Conservation (phyloP, 164 flowering plant genomes). For the Protea cynaroides region DNA sequence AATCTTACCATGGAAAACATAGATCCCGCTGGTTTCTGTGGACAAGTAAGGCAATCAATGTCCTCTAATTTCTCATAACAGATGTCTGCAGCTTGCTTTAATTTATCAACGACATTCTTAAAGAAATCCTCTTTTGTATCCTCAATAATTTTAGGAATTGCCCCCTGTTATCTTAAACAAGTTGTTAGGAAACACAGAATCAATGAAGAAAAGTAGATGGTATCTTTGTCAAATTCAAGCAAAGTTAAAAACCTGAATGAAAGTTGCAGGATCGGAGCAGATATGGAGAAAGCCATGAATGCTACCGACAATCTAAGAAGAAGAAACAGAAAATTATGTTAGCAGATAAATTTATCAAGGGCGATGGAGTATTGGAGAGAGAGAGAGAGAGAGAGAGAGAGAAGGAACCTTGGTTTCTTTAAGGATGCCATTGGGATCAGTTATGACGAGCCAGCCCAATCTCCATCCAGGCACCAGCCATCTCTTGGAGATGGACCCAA, state of each 20-base stretch:
- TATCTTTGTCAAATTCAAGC: background rate
- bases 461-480: too few relatives aligned
- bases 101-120: conserved; percentile 29
- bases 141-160: conserved; percentile 62
- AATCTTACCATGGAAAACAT: conserved; percentile 80
- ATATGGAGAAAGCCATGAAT: conserved; percentile 59
- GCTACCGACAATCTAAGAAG: conserved; percentile 47
- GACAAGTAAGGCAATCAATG: conserved; percentile 19
- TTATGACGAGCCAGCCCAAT: too few relatives aligned
- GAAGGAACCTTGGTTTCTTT: too few relatives aligned
- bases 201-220: background rate
- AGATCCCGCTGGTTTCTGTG: conserved; percentile 58
- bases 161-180: conserved; percentile 44
- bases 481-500: too few relatives aligned
- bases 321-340: too few relatives aligned
- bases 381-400: too few relatives aligned
- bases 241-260: conserved; percentile 77
- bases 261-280: conserved; percentile 77
- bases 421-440: too few relatives aligned
- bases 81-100: conserved; percentile 45
- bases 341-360: too few relatives aligned
- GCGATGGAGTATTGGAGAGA: too few relatives aligned
- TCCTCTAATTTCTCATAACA: conserved; percentile 43
- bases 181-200: background rate
- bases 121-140: conserved; percentile 56